Conservation (phyloP, 768 basidiomycete genomes). For the Terana coerulea region DNA sequence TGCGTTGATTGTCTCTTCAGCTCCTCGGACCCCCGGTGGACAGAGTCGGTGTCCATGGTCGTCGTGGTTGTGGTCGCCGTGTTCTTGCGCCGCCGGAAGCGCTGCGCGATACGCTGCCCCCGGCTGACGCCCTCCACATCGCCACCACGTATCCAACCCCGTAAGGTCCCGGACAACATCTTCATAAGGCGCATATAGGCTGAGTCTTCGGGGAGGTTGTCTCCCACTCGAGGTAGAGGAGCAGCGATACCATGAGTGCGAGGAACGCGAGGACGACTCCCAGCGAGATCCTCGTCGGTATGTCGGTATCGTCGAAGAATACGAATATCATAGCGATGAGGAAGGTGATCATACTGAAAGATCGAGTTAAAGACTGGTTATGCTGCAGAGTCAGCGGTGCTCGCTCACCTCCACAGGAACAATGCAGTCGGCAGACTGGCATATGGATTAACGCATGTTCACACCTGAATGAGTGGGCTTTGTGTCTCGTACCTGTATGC, state of each 20-base stretch:
- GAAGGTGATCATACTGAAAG: conserved; percentile 13
- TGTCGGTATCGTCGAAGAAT: conserved; percentile 7
- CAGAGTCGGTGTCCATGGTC: too few relatives aligned
- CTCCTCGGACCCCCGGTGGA: too few relatives aligned
- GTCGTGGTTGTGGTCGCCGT: too few relatives aligned
- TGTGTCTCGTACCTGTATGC: conserved; percentile 28
- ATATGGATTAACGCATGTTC: conserved; percentile 18
- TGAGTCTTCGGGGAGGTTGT: background rate
- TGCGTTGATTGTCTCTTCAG: too few relatives aligned
- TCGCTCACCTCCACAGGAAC: conserved; percentile 28
- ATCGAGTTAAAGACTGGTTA: background rate
- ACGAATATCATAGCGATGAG: conserved; percentile 12
- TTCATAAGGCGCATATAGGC: background rate
- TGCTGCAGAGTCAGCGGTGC: conserved; percentile 10
- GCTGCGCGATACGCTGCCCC: too few relatives aligned
- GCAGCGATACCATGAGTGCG: background rate
- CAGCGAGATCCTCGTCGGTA: conserved; percentile 8
- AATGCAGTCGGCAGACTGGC: conserved; percentile 25
- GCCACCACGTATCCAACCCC: too few relatives aligned
- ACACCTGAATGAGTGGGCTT: background rate
- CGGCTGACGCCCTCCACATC: too few relatives aligned
- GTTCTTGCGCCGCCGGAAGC: too few relatives aligned
- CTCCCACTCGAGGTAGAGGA: conserved; percentile 10
- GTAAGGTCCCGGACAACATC: too few relatives aligned
- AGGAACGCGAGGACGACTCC: conserved; percentile 1